phyloP scores from a whole-genome alignment of 2,329 filamentous ascomycete genomes.

The Ceratocystis cubensis region DNA sequence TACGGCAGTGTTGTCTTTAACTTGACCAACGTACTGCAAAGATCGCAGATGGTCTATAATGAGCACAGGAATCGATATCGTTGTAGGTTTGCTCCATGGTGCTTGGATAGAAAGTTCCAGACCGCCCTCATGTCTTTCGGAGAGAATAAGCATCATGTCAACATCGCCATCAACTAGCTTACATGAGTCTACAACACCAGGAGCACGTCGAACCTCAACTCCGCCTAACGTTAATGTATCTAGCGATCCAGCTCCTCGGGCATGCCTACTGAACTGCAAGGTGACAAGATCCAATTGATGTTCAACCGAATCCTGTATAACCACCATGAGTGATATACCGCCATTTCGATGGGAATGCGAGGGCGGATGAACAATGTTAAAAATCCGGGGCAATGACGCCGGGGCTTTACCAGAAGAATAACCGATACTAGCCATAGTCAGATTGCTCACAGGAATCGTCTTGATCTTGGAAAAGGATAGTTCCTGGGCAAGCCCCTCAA shows the following conservation, averaged over 20 bases:
- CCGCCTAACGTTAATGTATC: constrained; percentile 23
- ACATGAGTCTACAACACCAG: constrained; percentile 61
- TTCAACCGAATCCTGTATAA: constrained; percentile 56
- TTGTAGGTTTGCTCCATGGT: constrained; percentile 60
- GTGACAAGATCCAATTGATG: constrained; percentile 38
- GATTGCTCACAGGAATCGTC: constrained; percentile 48
- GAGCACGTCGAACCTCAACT: constrained; percentile 44
- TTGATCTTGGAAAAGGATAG: constrained; percentile 60
- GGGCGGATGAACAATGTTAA: constrained; percentile 50
- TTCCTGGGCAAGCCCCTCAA: constrained; percentile 59
- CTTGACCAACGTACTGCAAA: constrained; percentile 43
- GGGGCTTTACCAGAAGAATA: constrained; percentile 25
- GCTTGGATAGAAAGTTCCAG: constrained; percentile 60
- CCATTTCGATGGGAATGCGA: constrained; percentile 42
- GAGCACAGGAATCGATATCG: constrained; percentile 50
- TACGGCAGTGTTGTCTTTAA: constrained; percentile 38
- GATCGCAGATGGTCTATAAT: constrained; percentile 47
- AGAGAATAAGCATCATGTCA: constrained; percentile 57
- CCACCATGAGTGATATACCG: constrained; percentile 48
- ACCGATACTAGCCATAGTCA: constrained; percentile 47
- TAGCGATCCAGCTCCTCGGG: not conserved
- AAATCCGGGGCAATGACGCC: constrained; percentile 38
- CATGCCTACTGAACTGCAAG: constrained; percentile 14
- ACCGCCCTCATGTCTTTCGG: constrained; percentile 49
- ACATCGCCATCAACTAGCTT: constrained; percentile 54